Base-by-base conservation (phyloP, 306 rosid species). In the Cucurbita moschata region DNA sequence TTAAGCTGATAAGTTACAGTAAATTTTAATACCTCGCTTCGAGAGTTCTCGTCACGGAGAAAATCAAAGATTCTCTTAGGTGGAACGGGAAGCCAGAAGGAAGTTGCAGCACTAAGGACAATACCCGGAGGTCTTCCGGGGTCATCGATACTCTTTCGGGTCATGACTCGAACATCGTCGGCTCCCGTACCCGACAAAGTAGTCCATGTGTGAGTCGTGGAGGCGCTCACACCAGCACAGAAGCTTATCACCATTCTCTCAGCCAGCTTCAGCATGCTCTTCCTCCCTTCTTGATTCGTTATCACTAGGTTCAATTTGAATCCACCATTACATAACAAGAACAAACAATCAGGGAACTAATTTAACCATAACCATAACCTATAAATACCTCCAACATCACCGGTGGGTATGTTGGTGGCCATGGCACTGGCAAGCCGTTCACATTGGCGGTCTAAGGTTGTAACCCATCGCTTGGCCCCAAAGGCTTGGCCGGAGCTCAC, bases 241-340 rank as follows among this genome's bases (percentile, higher is more conserved):
- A 95, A 95, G 80, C 99, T 91, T 68, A 91, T 88, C 2, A 89
- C 96, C 99, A 95, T 95, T 57, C 99, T 91, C 85, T 95, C 99
- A 0, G 99, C 99, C 37, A 95, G 79, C 70, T 95, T 95, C 85
- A 95, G 21, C 96, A 95, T 91, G 26, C 99, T 95, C 86, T 88
- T 95, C 49, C 99, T 91, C 59, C 96, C 97, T 46, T 91, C 99
- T 87, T 89, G 97, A 82, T 78, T 95, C 37, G 97, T 91, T 83
- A 95, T 85, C 77, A 91, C 97, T 94, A 19, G 63, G 49, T 55
- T 38, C 13, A 15, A 62, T 38, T 11, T 43, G 38, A 19, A 58
- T 10, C 15, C 64, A 1, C 1, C 2, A 58, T 58, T 58, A 26
- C 7, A 57, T 56, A 13, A 19, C 30, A 56, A 18, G 5, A 56